Evolutionary conservation across 2,329 filamentous ascomycete species (phyloP).

Genomic region (Trichoderma gracile): DNA sequence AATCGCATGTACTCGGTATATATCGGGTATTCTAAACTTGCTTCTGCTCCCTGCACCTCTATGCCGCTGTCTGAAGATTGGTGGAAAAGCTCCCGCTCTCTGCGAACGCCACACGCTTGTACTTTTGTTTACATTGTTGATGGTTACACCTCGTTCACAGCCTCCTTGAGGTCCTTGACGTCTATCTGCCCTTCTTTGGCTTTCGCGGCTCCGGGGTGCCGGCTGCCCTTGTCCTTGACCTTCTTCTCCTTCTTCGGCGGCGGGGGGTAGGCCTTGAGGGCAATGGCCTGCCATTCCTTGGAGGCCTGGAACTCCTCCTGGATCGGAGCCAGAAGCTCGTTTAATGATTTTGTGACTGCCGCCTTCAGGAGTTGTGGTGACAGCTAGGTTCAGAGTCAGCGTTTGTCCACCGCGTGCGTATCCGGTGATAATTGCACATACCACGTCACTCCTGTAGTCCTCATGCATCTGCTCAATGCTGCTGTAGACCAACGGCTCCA

Average conservation of each 20-base stretch:
- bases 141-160: neutral
- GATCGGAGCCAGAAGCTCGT: constrained; percentile 74
- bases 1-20: constrained; percentile 16
- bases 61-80: constrained; percentile 2
- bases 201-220: constrained; percentile 53
- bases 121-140: neutral
- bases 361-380: constrained; percentile 86
- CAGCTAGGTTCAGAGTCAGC: constrained; percentile 44
- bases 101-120: neutral
- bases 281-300: constrained; percentile 71
- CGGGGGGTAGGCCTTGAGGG: constrained; percentile 78
- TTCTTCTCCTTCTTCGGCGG: constrained; percentile 71
- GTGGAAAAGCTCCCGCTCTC: neutral
- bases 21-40: constrained; percentile 21
- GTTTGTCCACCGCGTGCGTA: neutral
- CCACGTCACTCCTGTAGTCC: constrained; percentile 78
- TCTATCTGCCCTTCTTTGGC: constrained; percentile 4
- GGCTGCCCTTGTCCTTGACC: constrained; percentile 72
- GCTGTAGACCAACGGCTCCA: constrained; percentile 78
- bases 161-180: constrained; percentile 18
- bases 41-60: constrained; percentile 11
- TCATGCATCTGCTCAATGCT: constrained; percentile 71
- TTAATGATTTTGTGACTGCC: constrained; percentile 74
- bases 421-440: constrained; percentile 45
- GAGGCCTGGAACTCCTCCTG: constrained; percentile 69